phyloP scores from a whole-genome alignment of 1,139 yeast genomes.

The Yamadazyma oceani region DNA sequence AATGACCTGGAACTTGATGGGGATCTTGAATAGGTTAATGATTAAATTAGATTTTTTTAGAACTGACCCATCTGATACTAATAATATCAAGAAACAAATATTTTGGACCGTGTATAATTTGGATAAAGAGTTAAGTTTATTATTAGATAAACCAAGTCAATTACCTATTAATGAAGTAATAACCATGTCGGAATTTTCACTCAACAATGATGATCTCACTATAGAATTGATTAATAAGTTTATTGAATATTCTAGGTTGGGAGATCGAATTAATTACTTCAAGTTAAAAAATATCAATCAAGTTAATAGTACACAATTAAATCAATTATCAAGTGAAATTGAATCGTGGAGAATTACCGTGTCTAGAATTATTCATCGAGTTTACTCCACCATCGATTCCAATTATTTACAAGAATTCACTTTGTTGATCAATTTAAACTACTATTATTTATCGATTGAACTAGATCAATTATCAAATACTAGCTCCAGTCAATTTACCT shows the following conservation, averaged over 20 bases:
- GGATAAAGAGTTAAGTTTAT: conserved; percentile 39
- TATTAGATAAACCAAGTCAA: conserved; percentile 36
- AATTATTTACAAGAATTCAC: conserved; percentile 31
- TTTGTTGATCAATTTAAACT: conserved; percentile 27
- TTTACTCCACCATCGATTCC: conserved; percentile 5
- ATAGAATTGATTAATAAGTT: conserved; percentile 6
- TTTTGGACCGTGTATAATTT: conserved; percentile 43
- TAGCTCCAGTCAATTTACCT: conserved; percentile 41
- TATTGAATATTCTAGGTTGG: conserved; percentile 14
- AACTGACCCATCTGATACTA: not conserved
- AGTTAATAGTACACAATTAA: not conserved
- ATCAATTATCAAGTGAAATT: conserved; percentile 14
- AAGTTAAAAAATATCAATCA: conserved; percentile 1
- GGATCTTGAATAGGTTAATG: conserved; percentile 32
- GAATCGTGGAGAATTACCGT: conserved; percentile 40
- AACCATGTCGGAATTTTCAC: conserved; percentile 1
- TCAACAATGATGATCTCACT: too few relatives aligned
- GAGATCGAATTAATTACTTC: conserved; percentile 18
- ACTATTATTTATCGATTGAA: conserved; percentile 41
- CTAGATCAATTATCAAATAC: conserved; percentile 41
- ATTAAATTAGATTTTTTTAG: conserved; percentile 26
- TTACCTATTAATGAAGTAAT: conserved; percentile 24
- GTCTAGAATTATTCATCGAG: conserved; percentile 28
- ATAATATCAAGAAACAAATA: conserved; percentile 12
- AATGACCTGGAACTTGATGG: conserved; percentile 37